Base-by-base conservation (phyloP, 495 filamentous ascomycete species). In the Margaritispora aquatica region DNA sequence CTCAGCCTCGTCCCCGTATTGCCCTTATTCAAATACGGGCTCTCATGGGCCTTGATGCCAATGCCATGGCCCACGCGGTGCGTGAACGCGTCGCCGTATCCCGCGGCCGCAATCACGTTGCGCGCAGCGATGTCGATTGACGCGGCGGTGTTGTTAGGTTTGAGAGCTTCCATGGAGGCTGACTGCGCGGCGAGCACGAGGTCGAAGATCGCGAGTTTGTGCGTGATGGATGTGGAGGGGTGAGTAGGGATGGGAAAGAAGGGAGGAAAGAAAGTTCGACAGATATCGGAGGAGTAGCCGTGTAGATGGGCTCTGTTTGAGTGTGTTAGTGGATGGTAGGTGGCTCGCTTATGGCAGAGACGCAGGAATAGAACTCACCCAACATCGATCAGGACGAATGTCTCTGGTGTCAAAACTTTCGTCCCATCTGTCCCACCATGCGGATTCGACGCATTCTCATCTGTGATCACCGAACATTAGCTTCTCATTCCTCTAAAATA, bases 281-380 rank as follows among this genome's bases (percentile, higher is more conserved):
- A 78, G 11, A 84, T 81, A 60, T 84, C 80, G 15, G 79, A 82
- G 20, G 75, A 80, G 63, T 83, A 84, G 22, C 79, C 79, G 48
- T 76, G 70, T n/a, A 78, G 72, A 68, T 81, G 80, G 1, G 79
- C 77, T 0, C 76, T 76, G 47, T 23, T 26, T 19, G 11, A n/a
- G n/a, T 11, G 36, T 53, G 66, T 67, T 59, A 71, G 59, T 15
- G 1, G n/a, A 17, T 11, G 10, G 21, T 8, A 27, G 8, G 7
- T 19, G 52, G n/a, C 36, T 11, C n/a, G n/a, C n/a, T n/a, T n/a
- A n/a, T n/a, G n/a, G n/a, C n/a, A n/a, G 47, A 46, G 22, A 47
- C 1, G 29, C 34, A 48, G 26, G 27, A 10, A 29, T 26, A 49
- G 47, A 24, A 64, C 71, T 22, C 26, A 77, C 75, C 80, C 79